Evolutionary conservation across 495 filamentous ascomycete species (phyloP).

Genomic region (Melanomma pulvis-pyrius): DNA sequence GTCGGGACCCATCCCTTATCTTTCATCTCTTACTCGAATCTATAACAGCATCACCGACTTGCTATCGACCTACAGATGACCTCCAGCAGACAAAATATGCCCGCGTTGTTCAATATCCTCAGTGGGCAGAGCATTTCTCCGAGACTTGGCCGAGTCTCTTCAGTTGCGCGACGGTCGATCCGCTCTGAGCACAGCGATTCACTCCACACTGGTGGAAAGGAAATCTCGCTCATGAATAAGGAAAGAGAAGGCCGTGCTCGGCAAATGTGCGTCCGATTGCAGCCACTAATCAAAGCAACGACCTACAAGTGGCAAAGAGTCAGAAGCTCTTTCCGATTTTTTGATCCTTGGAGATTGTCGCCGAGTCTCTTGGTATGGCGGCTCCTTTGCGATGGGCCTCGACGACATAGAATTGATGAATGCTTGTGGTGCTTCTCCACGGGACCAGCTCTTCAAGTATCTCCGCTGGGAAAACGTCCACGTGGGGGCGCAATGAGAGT

Average conservation of each 20-base stretch:
- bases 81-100: background rate
- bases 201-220: background rate
- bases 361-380: background rate
- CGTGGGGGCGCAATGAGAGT: too few species aligned
- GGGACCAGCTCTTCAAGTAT: conserved; percentile 4
- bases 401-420: background rate
- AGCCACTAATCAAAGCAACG: background rate
- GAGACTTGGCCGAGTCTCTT: background rate
- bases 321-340: background rate
- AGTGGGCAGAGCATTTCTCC: too few species aligned
- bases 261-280: background rate
- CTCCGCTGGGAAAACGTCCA: conserved; percentile 9
- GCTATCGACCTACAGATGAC: background rate
- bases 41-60: background rate
- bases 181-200: background rate
- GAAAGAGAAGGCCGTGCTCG: background rate
- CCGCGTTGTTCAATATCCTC: too few species aligned
- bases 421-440: conserved; percentile 20
- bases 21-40: background rate
- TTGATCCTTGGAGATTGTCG: background rate
- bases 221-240: background rate
- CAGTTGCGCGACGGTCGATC: too few species aligned
- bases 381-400: background rate
- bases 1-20: conserved; percentile 22
- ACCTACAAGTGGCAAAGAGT: background rate